Conservation (phyloP, 768 basidiomycete genomes). For the Wakefieldia striispora region DNA sequence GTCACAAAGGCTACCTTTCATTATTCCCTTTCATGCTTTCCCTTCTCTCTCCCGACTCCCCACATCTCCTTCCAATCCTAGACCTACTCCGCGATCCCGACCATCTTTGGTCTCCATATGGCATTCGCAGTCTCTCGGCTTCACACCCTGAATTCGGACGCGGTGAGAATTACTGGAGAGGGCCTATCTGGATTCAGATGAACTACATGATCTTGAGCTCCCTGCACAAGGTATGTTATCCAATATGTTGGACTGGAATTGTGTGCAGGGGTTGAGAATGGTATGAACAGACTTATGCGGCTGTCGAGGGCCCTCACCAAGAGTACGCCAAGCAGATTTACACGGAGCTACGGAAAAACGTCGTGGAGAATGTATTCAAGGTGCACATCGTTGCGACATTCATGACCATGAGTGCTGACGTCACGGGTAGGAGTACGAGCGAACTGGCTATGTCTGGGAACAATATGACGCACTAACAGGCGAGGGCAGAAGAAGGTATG, state of each 20-base stretch:
- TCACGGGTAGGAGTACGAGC: slow-evolving; percentile 71
- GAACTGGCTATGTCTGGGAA: slow-evolving; percentile 96
- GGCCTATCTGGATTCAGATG: slow-evolving; percentile 97
- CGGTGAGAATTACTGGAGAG: slow-evolving; percentile 97
- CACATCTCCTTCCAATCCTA: slow-evolving; percentile 77
- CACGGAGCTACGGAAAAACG: slow-evolving; percentile 70
- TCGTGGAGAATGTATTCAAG: slow-evolving; percentile 81
- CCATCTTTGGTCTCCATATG: slow-evolving; percentile 90
- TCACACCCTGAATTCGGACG: slow-evolving; percentile 86
- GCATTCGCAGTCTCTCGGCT: slow-evolving; percentile 84
- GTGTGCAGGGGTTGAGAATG: neutral
- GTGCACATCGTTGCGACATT: slow-evolving; percentile 27
- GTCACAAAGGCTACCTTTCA: slow-evolving; percentile 90
- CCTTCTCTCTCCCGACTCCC: slow-evolving; percentile 73
- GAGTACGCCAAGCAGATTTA: slow-evolving; percentile 76
- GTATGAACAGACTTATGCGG: slow-evolving; percentile 64
- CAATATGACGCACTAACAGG: slow-evolving; percentile 88
- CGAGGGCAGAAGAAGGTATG: slow-evolving; percentile 81
- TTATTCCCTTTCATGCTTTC: slow-evolving; percentile 90
- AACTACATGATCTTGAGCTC: slow-evolving; percentile 87
- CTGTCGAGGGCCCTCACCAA: slow-evolving; percentile 78
- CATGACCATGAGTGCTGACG: slow-evolving; percentile 6
- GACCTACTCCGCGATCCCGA: slow-evolving; percentile 76
- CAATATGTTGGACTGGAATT: neutral
- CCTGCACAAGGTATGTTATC: slow-evolving; percentile 61